Evolutionary conservation across 352 stramenopile species (phyloP).

Genomic region (Phytophthora pinifolia): DNA sequence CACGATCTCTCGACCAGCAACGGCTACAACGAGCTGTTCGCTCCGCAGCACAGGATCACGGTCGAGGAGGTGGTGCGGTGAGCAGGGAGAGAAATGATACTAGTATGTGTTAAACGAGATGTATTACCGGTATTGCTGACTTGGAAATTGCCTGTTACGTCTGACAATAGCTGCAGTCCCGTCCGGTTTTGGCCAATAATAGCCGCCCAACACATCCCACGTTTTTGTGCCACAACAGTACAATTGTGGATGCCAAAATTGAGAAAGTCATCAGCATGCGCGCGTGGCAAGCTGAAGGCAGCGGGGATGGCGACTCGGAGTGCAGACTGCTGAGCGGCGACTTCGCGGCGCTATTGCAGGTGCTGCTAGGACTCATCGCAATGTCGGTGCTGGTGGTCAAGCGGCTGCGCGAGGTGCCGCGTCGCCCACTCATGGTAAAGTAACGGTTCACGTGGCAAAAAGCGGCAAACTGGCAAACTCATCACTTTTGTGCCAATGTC

Average conservation of each 20-base stretch:
- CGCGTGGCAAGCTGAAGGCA: slow-evolving; percentile 24
- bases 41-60: slow-evolving; percentile 14
- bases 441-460: slow-evolving; percentile 4
- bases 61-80: slow-evolving; percentile 42
- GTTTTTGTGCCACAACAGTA: slow-evolving; percentile 8
- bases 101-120: too few species aligned
- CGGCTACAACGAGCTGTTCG: slow-evolving; percentile 20
- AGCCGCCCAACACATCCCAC: slow-evolving; percentile 18
- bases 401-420: slow-evolving; percentile 67
- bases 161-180: too few species aligned
- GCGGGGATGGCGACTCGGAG: slow-evolving; percentile 39
- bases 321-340: slow-evolving; percentile 82
- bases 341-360: slow-evolving; percentile 77
- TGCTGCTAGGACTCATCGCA: slow-evolving; percentile 79
- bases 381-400: slow-evolving; percentile 84
- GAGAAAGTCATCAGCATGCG: slow-evolving; percentile 24
- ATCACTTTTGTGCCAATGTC: not conserved
- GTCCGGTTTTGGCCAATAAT: slow-evolving; percentile 19
- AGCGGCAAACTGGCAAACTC: not conserved
- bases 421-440: slow-evolving; percentile 66
- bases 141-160: too few species aligned
- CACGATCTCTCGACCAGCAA: slow-evolving; percentile 14
- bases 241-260: slow-evolving; percentile 5
- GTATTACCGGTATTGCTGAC: too few species aligned
- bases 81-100: too few species aligned